Evolutionary conservation across 2,329 filamentous ascomycete species (phyloP).

Genomic region (Nigrospora oryzae): DNA sequence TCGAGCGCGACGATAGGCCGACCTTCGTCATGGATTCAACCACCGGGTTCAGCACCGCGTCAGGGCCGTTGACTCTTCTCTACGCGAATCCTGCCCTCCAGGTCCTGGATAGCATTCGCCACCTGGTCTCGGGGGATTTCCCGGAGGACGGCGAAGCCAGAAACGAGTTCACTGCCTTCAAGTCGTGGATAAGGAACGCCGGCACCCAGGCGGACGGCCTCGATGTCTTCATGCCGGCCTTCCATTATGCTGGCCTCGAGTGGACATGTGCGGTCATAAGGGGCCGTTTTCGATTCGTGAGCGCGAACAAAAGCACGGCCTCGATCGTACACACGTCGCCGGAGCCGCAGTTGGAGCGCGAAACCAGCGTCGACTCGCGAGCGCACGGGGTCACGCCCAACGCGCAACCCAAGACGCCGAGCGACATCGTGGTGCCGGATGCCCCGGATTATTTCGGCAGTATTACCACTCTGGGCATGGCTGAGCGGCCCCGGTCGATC

Average conservation of each 20-base stretch:
- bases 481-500: constrained; percentile 8
- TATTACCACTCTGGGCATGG: constrained; percentile 10
- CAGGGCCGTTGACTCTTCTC: constrained; percentile 49
- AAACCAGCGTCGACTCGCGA: constrained; percentile 25
- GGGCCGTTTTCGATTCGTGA: constrained; percentile 60
- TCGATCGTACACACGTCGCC: constrained; percentile 31
- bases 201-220: constrained; percentile 41
- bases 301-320: constrained; percentile 36
- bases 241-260: constrained; percentile 53
- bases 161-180: constrained; percentile 54
- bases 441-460: constrained; percentile 19
- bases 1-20: constrained; percentile 70
- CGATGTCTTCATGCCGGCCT: constrained; percentile 44
- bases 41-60: constrained; percentile 44
- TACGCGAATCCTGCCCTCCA: constrained; percentile 64
- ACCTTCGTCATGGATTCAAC: constrained; percentile 67
- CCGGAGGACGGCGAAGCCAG: constrained; percentile 30
- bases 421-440: constrained; percentile 18
- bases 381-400: constrained; percentile 26
- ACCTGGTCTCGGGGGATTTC: constrained; percentile 43
- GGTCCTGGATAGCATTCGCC: constrained; percentile 43
- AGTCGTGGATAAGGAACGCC: constrained; percentile 56
- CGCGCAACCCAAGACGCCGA: constrained; percentile 21
- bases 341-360: constrained; percentile 24
- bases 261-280: constrained; percentile 67